Percentiles rank a stretch among this genome's conserved stretches.
Evolutionary conservation across 2,329 filamentous ascomycete genomes (phyloP).

Genomic region (Phaeosphaeria sp.): DNA sequence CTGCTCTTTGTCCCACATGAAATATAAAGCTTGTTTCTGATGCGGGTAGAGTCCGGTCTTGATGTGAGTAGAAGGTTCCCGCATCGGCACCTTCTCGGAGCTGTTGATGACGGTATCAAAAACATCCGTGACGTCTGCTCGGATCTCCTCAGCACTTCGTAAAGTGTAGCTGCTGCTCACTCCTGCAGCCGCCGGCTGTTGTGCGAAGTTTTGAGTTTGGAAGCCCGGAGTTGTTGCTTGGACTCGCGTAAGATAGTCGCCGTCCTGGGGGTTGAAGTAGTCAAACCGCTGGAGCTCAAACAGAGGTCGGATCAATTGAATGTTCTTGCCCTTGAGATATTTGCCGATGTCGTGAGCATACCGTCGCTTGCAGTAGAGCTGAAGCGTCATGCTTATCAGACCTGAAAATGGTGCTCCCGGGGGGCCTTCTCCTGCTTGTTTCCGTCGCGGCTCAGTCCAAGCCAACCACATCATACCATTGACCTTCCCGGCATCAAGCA

Average conservation of each 20-base stretch:
- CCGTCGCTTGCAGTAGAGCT: conserved; percentile 78
- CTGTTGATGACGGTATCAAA: conserved; percentile 83
- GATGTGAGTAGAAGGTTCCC: conserved; percentile 70
- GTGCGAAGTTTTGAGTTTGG: conserved; percentile 10
- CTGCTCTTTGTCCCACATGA: conserved; percentile 81
- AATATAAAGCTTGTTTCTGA: conserved; percentile 88
- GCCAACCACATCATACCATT: conserved; percentile 74
- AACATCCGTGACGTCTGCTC: conserved; percentile 81
- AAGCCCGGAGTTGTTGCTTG: conserved; percentile 25
- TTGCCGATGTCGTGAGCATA: conserved; percentile 70
- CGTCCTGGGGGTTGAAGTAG: conserved; percentile 76
- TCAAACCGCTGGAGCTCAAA: conserved; percentile 70
- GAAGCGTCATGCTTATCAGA: conserved; percentile 67
- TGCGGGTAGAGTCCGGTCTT: conserved; percentile 76
- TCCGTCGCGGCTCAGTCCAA: conserved; percentile 72
- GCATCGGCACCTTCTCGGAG: conserved; percentile 73
- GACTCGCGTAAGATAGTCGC: conserved; percentile 15
- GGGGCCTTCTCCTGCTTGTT: conserved; percentile 63
- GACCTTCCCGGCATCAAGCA: conserved; percentile 70
- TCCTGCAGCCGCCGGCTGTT: not conserved
- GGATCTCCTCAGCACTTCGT: conserved; percentile 75
- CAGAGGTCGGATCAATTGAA: conserved; percentile 71
- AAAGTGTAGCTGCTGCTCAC: conserved; percentile 20
- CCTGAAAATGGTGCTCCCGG: conserved; percentile 27
- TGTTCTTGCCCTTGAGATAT: conserved; percentile 68